Percentiles rank a stretch among this genome's conserved stretches.
phyloP scores from a whole-genome alignment of 2,329 filamentous ascomycete species.

The Fusarium subtropicale region DNA sequence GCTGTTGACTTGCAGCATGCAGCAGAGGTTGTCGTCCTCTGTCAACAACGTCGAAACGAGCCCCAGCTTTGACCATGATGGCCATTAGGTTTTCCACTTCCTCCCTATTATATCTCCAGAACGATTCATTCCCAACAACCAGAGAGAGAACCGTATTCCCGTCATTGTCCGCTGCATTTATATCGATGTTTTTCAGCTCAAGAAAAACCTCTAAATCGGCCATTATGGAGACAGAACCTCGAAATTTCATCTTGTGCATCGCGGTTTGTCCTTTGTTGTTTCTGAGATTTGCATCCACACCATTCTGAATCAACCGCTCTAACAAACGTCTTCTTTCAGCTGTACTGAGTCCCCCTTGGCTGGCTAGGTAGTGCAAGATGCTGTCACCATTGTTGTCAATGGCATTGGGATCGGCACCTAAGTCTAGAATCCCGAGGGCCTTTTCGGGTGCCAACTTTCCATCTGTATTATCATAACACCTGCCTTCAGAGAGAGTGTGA shows the following conservation, averaged over 20 bases:
- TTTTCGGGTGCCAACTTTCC: not conserved
- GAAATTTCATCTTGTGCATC: not conserved
- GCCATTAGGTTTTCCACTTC: not conserved
- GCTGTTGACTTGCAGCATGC: not conserved
- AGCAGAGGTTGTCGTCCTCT: not conserved
- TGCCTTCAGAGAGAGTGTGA: accelerated
- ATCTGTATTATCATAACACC: accelerated
- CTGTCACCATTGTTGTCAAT: not conserved
- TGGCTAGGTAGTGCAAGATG: not conserved
- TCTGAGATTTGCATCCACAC: not conserved
- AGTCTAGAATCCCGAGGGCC: not conserved
- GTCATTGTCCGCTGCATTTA: not conserved
- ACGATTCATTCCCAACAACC: accelerated
- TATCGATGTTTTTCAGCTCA: not conserved
- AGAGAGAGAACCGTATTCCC: not conserved
- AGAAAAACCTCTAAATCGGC: not conserved
- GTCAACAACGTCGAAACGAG: not conserved
- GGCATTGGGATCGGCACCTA: not conserved
- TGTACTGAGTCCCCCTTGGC: accelerated
- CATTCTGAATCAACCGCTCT: not conserved
- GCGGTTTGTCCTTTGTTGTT: not conserved
- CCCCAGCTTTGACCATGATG: not conserved
- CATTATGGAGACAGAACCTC: accelerated
- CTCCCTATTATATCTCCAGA: not conserved
- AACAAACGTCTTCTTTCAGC: not conserved